These are phyloP conservation scores for Rhynchosporium agropyri DNA, from an alignment of 2,329 filamentous ascomycete genomes.

Conservation along the genomic window DNA sequence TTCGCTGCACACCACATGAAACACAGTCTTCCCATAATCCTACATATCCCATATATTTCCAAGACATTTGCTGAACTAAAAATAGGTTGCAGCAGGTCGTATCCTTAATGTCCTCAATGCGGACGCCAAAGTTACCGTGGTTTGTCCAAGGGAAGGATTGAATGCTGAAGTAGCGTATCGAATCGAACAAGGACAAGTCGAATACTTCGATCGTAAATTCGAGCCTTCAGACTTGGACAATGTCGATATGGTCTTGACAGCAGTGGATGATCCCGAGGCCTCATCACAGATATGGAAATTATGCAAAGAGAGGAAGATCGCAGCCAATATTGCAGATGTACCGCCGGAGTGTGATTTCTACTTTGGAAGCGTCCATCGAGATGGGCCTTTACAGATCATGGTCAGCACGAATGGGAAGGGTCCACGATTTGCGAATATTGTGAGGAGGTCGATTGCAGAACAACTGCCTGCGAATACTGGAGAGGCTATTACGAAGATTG, in stretches of 20 bases:
- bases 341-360: conserved; percentile 98
- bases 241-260: conserved; percentile 85
- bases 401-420: conserved; percentile 98
- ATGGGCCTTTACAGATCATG: conserved; percentile 97
- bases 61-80: conserved; percentile 47
- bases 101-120: conserved; percentile 95
- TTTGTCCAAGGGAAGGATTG: conserved; percentile 77
- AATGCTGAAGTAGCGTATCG: conserved; percentile 88
- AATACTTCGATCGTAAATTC: conserved; percentile 82
- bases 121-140: conserved; percentile 85
- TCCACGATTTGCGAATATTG: conserved; percentile 83
- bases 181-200: conserved; percentile 72
- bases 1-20: too few species aligned
- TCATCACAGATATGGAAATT: conserved; percentile 90
- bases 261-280: conserved; percentile 90
- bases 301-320: conserved; percentile 81
- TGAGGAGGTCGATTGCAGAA: conserved; percentile 79
- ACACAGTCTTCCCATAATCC: too few species aligned
- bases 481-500: conserved; percentile 82
- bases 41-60: conserved; percentile 8
- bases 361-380: conserved; percentile 93
- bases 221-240: conserved; percentile 86
- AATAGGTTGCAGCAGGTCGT: conserved; percentile 83
- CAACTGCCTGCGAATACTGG: conserved; percentile 78
- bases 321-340: conserved; percentile 96